Percentiles rank a stretch among this genome's conserved stretches.
Conservation (phyloP, 148 eudicot genomes). For the Fagopyrum tataricum region DNA sequence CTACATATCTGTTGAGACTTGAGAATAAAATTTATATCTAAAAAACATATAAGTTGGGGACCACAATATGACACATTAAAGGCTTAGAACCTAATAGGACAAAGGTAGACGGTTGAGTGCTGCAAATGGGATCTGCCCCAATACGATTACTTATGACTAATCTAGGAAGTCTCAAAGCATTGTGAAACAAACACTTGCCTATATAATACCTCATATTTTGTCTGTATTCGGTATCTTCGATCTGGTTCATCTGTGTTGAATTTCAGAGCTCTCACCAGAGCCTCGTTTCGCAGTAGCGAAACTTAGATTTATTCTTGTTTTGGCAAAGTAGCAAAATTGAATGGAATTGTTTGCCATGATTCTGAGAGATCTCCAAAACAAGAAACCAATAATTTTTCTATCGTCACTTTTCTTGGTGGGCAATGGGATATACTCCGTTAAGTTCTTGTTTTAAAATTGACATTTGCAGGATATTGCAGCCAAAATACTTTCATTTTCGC, state of each 20-base stretch:
- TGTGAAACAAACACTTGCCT: not conserved
- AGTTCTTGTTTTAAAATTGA: not conserved
- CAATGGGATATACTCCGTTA: not conserved
- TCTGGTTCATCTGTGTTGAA: not conserved
- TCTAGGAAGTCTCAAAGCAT: conserved; percentile 2
- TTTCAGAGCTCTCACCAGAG: not conserved
- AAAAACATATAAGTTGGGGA: not conserved
- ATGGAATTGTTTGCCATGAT: not conserved
- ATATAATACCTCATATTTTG: not conserved
- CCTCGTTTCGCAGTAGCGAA: not conserved
- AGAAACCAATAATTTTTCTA: not conserved
- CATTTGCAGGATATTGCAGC: conserved; percentile 63
- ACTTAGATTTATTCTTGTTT: not conserved
- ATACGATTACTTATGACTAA: not conserved
- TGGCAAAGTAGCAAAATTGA: not conserved
- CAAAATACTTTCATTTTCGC: conserved; percentile 67
- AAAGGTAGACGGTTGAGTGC: not conserved
- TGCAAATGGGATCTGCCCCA: not conserved
- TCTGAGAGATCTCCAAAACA: not conserved
- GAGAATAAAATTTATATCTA: not conserved
- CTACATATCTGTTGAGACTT: not conserved
- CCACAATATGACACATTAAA: not conserved
- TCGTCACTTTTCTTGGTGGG: not conserved
- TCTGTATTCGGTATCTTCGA: not conserved
- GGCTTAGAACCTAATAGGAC: not conserved